These are phyloP conservation scores for Lathyrus oleraceus DNA, from an alignment of 306 rosid species.

Conservation along the genomic window DNA sequence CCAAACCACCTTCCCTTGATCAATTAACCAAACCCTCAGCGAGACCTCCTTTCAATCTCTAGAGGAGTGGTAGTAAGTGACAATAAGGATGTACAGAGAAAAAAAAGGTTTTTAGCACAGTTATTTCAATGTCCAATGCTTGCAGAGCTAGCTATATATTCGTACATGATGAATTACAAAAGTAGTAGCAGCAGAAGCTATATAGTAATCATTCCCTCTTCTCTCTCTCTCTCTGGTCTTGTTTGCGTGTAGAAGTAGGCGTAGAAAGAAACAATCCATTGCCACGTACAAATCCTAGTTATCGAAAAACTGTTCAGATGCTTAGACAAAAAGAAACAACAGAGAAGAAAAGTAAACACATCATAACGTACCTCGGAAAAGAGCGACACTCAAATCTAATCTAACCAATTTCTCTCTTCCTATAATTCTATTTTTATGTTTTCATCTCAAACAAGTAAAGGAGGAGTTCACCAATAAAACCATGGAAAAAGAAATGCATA, in stretches of 20 bases:
- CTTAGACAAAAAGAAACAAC: conserved; percentile 35
- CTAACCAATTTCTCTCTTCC: not conserved
- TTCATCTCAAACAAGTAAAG: conserved; percentile 31
- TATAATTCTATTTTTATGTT: conserved; percentile 13
- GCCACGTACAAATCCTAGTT: conserved; percentile 1
- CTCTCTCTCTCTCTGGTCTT: conserved; percentile 2
- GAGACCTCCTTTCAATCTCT: too few relatives aligned
- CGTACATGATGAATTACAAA: not conserved
- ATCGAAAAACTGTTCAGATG: conserved; percentile 38
- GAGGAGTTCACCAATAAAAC: not conserved
- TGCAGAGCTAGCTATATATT: not conserved
- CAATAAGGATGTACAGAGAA: not conserved
- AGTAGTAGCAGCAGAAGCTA: not conserved
- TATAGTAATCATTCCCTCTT: conserved; percentile 26
- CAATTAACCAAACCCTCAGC: too few relatives aligned
- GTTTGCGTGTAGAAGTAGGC: conserved; percentile 43
- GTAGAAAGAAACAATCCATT: not conserved
- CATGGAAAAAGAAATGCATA: not conserved
- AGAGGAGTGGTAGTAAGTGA: too few relatives aligned
- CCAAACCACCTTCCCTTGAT: too few relatives aligned
- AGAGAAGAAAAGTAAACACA: conserved; percentile 4
- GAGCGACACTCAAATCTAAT: conserved; percentile 38
- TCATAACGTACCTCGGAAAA: conserved; percentile 49
- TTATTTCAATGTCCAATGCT: not conserved
- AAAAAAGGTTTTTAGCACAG: not conserved